Conservation (phyloP, 2,329 filamentous ascomycete genomes). For the Paraconiothyrium brasiliense region DNA sequence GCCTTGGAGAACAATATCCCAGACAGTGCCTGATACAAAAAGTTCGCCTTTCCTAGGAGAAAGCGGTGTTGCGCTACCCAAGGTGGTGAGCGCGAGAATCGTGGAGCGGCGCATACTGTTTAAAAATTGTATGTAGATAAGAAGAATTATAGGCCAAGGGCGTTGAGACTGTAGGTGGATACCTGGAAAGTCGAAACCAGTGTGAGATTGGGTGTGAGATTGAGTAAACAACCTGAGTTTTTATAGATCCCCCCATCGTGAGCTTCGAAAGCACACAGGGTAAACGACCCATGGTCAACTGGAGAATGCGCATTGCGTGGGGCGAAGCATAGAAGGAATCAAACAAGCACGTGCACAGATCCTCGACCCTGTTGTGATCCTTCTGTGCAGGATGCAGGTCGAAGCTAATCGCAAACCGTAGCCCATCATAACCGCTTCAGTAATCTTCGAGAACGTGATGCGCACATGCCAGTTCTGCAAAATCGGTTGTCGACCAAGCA, state of each 20-base stretch:
- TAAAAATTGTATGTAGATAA: background rate
- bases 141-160: background rate
- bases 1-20: conserved; percentile 9
- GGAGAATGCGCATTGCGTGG: conserved; percentile 4
- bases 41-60: background rate
- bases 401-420: background rate
- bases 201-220: background rate
- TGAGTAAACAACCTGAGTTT: background rate
- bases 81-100: background rate
- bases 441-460: background rate
- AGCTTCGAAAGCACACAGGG: background rate
- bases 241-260: background rate
- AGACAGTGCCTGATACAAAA: conserved; percentile 7
- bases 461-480: conserved; percentile 3
- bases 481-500: conserved; percentile 6
- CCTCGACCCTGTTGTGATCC: background rate
- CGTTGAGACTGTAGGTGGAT: background rate
- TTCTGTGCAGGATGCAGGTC: background rate
- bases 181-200: background rate
- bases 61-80: conserved; percentile 6
- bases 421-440: background rate
- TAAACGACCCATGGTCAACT: background rate
- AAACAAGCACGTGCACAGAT: conserved; percentile 2
- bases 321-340: conserved; percentile 3
- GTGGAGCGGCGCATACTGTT: conserved; percentile 2